Evolutionary conservation across 306 rosid genomes (phyloP), one percentile per base, ranked within the genome.

Genomic region (Pachyrhizus erosus): DNA sequence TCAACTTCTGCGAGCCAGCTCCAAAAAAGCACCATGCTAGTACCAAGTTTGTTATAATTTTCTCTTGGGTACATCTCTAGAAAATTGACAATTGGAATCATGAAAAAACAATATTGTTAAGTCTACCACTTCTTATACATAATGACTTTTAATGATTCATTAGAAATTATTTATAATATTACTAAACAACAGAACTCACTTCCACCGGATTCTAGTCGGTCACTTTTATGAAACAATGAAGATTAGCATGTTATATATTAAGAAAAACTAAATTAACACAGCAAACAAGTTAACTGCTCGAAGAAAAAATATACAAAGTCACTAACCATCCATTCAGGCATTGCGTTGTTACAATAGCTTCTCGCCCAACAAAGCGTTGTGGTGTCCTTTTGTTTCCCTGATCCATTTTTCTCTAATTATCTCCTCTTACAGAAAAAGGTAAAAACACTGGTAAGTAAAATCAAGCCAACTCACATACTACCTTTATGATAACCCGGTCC

Each of bases 361-460:
- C 97, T 1, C 99, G 92, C 54, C 99, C 99, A 60, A 96, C 98
- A 82, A 96, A 96, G 51, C 99, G 98, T 73, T 76, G 94, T 0
- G 99, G 99, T 26, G 99, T 96, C 89, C 99, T 92, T 86, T 96
- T 96, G 89, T 96, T 96, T 66, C 99, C 99, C 99, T 96, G 90
- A 40, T 83, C 72, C 84, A 78, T 75, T 82, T 83, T 61, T 58
- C 74, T 75, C 78, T 54, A 81, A 70, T 82, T 76, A 81, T 85
- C 80, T 79, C 70, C 37, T 68, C 70, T 58, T 18, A 52, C 42
- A 64, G 23, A 21, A 33, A 46, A 61, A 40, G 1, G 34, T 21
- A 21, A 79, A 20, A 39, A 26, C 11, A 58, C 42, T 82, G 46
- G 74, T 2, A 67, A 76, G 55, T 58, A 75, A 64, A 57, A 11